A percentile compares a stretch with the other conserved stretches of the same genome.
Evolutionary conservation across 768 basidiomycete genomes (phyloP).

Genomic region (Amanita brunnescens): DNA sequence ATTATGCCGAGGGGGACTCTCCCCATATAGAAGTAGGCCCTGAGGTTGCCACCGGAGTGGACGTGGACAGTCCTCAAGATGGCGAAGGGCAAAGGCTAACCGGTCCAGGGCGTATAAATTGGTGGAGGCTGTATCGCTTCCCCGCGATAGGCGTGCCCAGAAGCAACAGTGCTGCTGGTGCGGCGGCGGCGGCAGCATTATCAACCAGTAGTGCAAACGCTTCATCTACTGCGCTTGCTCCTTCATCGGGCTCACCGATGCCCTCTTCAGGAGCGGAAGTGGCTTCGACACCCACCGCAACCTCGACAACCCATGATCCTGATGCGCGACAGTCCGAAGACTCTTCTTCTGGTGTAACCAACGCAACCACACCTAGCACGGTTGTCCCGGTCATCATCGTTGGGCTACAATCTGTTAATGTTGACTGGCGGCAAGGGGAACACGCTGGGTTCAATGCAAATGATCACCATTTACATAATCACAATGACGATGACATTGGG

Average conservation of each 20-base stretch:
- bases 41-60: slow-evolving; percentile 1
- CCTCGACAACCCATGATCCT: slow-evolving; percentile 8
- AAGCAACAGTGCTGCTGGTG: slow-evolving; percentile 17
- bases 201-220: slow-evolving; percentile 4
- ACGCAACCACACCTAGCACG: slow-evolving; percentile 22
- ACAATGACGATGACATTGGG: slow-evolving; percentile 7
- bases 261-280: slow-evolving; percentile 4
- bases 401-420: slow-evolving; percentile 67
- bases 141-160: slow-evolving; percentile 42
- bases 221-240: slow-evolving; percentile 5
- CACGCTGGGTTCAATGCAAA: not conserved
- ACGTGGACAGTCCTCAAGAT: slow-evolving; percentile 13
- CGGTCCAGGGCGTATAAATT: slow-evolving; percentile 48
- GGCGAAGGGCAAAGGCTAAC: slow-evolving; percentile 19
- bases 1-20: not conserved
- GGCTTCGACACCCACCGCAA: slow-evolving; percentile 4
- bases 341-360: slow-evolving; percentile 2
- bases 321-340: slow-evolving; percentile 8
- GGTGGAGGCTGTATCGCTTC: slow-evolving; percentile 83
- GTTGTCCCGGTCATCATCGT: slow-evolving; percentile 82
- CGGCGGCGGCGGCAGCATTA: slow-evolving; percentile 14
- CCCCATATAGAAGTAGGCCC: not conserved
- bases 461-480: slow-evolving; percentile 6
- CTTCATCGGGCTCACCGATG: slow-evolving; percentile 11
- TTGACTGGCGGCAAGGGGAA: slow-evolving; percentile 27